Evolutionary conservation across 495 filamentous ascomycete species (phyloP), one percentile per base, ranked within the genome.

Genomic region (Xylaria curta): DNA sequence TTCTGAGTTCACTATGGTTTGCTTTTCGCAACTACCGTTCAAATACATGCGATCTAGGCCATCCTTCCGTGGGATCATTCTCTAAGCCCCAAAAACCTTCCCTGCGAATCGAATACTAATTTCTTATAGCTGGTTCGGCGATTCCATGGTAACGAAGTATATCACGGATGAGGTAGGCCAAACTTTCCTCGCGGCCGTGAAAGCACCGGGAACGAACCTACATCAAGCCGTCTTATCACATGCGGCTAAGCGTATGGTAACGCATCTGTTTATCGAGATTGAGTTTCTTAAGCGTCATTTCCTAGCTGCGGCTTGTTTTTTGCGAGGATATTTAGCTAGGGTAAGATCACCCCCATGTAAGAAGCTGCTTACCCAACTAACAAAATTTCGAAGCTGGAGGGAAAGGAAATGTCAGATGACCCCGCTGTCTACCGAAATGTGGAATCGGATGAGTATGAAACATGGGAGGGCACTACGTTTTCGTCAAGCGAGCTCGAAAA

Each of bases 81-180:
- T 24, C 6, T 21, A 38, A 17, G 0, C 10, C 19, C 19, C 6
- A 24, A 2, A 5, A 24, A 54, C 28, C 7, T 54, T 62, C 21
- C 1, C 10, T 15, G 47, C n/a, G 24, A 0, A 33, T 24, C 7
- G 36, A 40, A 17, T 7, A 47, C 12, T 66, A 31, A 66, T 26
- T 66, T 24, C n/a, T 31, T 26, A 24, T 49, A 69, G 78, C 13
- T 82, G 80, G 81, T 62, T 83, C 28, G 67, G 61, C 10, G 78
- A 82, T 66, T 80, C 81, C 12, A 76, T 76, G 4, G 80, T 82
- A 8, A 79, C 78, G 10, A 77, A 73, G 44, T 62, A 68, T 40
- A 76, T 83, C 38, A 72, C 72, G 15, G 65, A 72, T 15, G 71
- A 69, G 9, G 40, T 42, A 31, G 73, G 69, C 26, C 24, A 73